These are phyloP conservation scores for Nicotiana sylvestris DNA, from an alignment of 257 asterid species.

Conservation along the genomic window DNA sequence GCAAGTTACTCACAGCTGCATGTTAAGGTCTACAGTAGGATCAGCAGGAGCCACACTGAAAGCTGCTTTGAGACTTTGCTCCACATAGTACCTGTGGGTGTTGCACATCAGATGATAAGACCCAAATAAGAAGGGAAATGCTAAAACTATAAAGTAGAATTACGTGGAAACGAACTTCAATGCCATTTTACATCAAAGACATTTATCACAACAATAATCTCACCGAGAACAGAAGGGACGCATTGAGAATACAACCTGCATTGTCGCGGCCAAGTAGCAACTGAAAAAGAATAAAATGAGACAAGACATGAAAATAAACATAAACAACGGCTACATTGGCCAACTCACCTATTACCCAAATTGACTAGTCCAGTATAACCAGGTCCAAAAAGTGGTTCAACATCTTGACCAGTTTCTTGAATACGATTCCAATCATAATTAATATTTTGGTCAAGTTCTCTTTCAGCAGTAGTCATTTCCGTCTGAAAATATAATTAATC, in stretches of 20 bases:
- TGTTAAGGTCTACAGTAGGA: slow-evolving; percentile 89
- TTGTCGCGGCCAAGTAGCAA: slow-evolving; percentile 95
- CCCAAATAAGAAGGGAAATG: not conserved
- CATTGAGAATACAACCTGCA: slow-evolving; percentile 90
- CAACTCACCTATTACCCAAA: slow-evolving; percentile 88
- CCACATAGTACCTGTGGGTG: slow-evolving; percentile 49
- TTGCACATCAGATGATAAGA: slow-evolving; percentile 10
- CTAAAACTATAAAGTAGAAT: not conserved
- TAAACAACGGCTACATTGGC: not conserved
- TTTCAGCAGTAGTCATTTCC: slow-evolving; percentile 97
- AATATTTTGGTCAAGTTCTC: slow-evolving; percentile 93
- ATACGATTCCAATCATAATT: slow-evolving; percentile 97
- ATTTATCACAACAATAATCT: slow-evolving; percentile 16
- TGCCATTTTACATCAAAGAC: not conserved
- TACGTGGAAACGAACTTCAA: not conserved
- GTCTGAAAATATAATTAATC: slow-evolving; percentile 39
- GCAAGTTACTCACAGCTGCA: slow-evolving; percentile 74
- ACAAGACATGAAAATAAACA: not conserved
- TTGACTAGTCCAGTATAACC: slow-evolving; percentile 94
- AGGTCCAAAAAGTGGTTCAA: slow-evolving; percentile 84
- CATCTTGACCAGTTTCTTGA: slow-evolving; percentile 92
- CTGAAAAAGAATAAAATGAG: slow-evolving; percentile 45
- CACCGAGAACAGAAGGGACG: slow-evolving; percentile 75
- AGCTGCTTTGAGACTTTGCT: slow-evolving; percentile 65
- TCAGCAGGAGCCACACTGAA: slow-evolving; percentile 83